These are phyloP conservation scores for Fusarium hainanense DNA, from an alignment of 2,329 filamentous ascomycete species.

Conservation along the genomic window DNA sequence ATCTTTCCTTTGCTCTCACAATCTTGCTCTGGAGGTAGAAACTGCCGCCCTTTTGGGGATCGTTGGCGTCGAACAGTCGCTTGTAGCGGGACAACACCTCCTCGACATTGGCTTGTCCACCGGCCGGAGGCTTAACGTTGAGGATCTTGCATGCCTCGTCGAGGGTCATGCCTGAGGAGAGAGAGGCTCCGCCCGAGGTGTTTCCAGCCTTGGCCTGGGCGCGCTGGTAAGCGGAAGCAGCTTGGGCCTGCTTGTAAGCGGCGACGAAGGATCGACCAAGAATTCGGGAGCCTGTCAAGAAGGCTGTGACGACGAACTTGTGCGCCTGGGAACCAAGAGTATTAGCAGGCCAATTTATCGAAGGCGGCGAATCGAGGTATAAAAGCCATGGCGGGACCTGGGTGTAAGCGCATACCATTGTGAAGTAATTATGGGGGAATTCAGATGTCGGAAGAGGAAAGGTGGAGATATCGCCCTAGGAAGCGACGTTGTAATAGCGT, in stretches of 20 bases:
- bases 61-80: slow-evolving; percentile 91
- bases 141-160: slow-evolving; percentile 98
- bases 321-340: slow-evolving; percentile 74
- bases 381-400: slow-evolving; percentile 13
- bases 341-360: slow-evolving; percentile 29
- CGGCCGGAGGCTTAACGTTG: slow-evolving; percentile 86
- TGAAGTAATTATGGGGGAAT: slow-evolving; percentile 23
- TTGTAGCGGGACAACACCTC: slow-evolving; percentile 90
- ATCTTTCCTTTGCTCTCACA: slow-evolving; percentile 86
- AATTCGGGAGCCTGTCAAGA: slow-evolving; percentile 89
- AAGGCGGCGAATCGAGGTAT: slow-evolving; percentile 29
- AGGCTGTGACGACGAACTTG: slow-evolving; percentile 87
- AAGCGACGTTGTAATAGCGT: slow-evolving; percentile 36
- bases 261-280: slow-evolving; percentile 92
- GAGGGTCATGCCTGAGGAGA: slow-evolving; percentile 82
- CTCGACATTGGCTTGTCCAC: slow-evolving; percentile 80
- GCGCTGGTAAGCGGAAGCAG: slow-evolving; percentile 83
- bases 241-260: slow-evolving; percentile 94
- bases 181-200: slow-evolving; percentile 62
- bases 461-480: slow-evolving; percentile 25
- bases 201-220: slow-evolving; percentile 73
- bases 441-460: slow-evolving; percentile 3
- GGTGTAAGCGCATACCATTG: slow-evolving; percentile 46
- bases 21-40: slow-evolving; percentile 99
- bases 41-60: slow-evolving; percentile 93